phyloP scores from a whole-genome alignment of 768 basidiomycete species.

The Chalciporus piperatus region DNA sequence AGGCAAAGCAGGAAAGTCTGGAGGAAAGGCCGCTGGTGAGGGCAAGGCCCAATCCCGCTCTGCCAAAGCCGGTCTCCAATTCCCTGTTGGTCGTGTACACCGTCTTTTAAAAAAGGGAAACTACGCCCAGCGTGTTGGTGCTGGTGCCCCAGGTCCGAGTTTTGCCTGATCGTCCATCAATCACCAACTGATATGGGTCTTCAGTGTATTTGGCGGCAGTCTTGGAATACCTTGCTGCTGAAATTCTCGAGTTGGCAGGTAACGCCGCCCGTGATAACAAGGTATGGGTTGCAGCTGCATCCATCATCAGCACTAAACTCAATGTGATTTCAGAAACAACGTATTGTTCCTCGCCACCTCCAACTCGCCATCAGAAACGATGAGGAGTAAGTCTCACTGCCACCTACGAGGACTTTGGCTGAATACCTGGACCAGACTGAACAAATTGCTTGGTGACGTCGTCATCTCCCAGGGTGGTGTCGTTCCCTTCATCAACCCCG shows the following conservation, averaged over 20 bases:
- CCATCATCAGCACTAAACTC: background rate
- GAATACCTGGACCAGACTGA: slow-evolving; percentile 42
- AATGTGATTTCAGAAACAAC: slow-evolving; percentile 58
- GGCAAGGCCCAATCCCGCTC: slow-evolving; percentile 68
- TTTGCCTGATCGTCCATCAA: background rate
- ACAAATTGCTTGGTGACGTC: slow-evolving; percentile 80
- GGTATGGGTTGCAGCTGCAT: slow-evolving; percentile 10
- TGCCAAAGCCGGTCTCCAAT: slow-evolving; percentile 73
- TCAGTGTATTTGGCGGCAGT: slow-evolving; percentile 87
- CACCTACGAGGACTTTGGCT: background rate
- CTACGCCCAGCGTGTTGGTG: slow-evolving; percentile 85
- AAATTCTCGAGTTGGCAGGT: slow-evolving; percentile 90
- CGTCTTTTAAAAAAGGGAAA: slow-evolving; percentile 86
- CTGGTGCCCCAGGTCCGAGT: slow-evolving; percentile 74
- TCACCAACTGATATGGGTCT: background rate
- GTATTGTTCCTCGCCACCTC: slow-evolving; percentile 91
- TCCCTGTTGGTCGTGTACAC: slow-evolving; percentile 92
- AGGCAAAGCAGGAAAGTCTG: slow-evolving; percentile 51
- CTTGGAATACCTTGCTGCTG: slow-evolving; percentile 89
- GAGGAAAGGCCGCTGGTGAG: slow-evolving; percentile 48
- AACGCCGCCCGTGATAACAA: slow-evolving; percentile 56
- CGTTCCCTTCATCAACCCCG: slow-evolving; percentile 63
- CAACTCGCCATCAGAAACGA: slow-evolving; percentile 92
- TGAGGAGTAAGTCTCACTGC: slow-evolving; percentile 56
- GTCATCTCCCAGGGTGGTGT: slow-evolving; percentile 92